Evolutionary conservation across 257 asterid genomes (phyloP), one percentile per base, ranked within the genome.

Genomic region (Nicotiana obtusifolia): DNA sequence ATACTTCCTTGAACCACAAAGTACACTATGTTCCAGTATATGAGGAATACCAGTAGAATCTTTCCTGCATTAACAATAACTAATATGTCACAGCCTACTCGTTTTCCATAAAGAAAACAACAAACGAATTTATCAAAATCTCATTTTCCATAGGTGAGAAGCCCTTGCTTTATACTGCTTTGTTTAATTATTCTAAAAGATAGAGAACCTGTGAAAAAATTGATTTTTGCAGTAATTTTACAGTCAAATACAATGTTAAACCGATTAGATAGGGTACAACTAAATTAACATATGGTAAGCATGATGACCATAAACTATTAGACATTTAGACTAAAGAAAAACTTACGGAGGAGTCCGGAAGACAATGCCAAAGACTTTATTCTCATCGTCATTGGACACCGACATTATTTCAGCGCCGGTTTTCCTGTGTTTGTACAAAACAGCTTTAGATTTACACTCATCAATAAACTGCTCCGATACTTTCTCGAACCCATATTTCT

Each of bases 41-140:
- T 96, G 99, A 84, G 99, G 98, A 86, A 96, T 96, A 80, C 99
- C 99, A 2, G 94, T 96, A 65, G 99, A 96, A 84, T 96, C 99
- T 82, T 94, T 96, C 88, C 99, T 96, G 94, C 88, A 93, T 79
- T 76, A 84, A 87, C 56, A 84, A 75, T 83, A 24, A 28, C 41
- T 20, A 7, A 7, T 19, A 35, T 49, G 61, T 22, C 80, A 49
- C 0, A 5, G 62, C 22, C 9, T 49, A 49, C 44, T 75, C 8
- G 10, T 49, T 73, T 75, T 49, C 80, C 41, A 7, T 49, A 15
- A 75, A 24, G 41, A 24, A 49, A 4, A 9, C 30, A 6, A 7
- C 37, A 49, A 15, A 1, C 10, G 26, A 24, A 0, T 47, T 22
- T 49, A 73, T 73, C 37, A 24, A 73, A 24, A 47, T 47, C 24